Evolutionary conservation across 2,329 filamentous ascomycete species (phyloP).

Genomic region (Cladosporium cucumerinum): DNA sequence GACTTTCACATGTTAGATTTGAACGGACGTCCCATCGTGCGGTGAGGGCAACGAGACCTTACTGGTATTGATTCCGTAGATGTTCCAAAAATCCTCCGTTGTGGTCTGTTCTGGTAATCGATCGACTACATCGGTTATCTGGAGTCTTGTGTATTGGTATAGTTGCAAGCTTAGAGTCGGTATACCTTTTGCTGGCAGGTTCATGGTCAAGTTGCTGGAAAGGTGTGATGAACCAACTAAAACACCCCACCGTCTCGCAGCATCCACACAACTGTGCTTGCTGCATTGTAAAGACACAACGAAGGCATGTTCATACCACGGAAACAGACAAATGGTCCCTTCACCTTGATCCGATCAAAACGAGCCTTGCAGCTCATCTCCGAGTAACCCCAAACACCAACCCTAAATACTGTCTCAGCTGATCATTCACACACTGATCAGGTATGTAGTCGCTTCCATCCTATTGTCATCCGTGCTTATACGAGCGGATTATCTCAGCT

Average conservation of each 20-base stretch:
- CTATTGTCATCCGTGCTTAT: neutral
- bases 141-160: neutral
- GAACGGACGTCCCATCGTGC: neutral
- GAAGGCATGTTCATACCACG: neutral
- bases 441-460: neutral
- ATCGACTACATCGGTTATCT: neutral
- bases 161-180: neutral
- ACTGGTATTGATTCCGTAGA: neutral
- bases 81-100: neutral
- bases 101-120: fast-evolving
- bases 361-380: neutral
- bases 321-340: neutral
- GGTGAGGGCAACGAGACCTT: neutral
- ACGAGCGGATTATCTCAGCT: neutral
- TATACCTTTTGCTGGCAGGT: neutral
- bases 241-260: neutral
- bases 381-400: neutral
- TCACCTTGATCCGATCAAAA: neutral
- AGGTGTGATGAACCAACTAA: neutral
- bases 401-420: neutral
- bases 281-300: neutral
- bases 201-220: neutral
- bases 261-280: neutral
- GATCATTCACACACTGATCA: neutral
- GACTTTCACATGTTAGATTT: neutral